Evolutionary conservation across 495 filamentous ascomycete genomes (phyloP).

Genomic region (Podospora comata): DNA sequence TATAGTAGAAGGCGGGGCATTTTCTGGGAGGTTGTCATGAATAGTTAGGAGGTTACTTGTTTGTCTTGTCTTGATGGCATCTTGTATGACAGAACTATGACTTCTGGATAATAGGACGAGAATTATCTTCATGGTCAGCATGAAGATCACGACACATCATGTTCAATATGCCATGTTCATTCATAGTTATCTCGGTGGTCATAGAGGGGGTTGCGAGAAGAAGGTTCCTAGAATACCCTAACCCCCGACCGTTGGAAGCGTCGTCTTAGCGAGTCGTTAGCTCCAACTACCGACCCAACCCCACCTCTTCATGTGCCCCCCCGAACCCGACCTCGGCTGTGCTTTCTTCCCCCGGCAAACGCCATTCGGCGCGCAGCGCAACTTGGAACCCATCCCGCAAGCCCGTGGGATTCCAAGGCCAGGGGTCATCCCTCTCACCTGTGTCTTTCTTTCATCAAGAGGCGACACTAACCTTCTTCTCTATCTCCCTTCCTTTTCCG

Average conservation of each 20-base stretch:
- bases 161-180: not conserved
- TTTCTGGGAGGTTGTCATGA: slow-evolving; percentile 8
- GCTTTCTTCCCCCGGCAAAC: not conserved
- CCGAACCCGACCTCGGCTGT: slow-evolving; percentile 24
- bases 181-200: not conserved
- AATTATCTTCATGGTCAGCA: not conserved
- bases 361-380: slow-evolving; percentile 1
- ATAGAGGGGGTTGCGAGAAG: not conserved
- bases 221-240: slow-evolving; percentile 18
- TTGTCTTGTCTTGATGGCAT: not conserved
- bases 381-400: not conserved
- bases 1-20: not conserved
- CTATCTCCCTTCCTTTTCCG: not conserved
- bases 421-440: not conserved
- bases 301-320: slow-evolving; percentile 8
- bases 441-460: slow-evolving; percentile 12
- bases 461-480: not conserved
- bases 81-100: not conserved
- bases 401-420: not conserved
- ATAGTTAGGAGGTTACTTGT: not conserved
- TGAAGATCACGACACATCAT: not conserved
- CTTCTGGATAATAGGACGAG: not conserved
- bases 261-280: slow-evolving; percentile 2
- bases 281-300: slow-evolving; percentile 12
- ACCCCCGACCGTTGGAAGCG: slow-evolving; percentile 15